A percentile compares a stretch with the other conserved stretches of the same genome.
Conservation (phyloP, 2,329 filamentous ascomycete species). For the Cladophialophora bantiana region DNA sequence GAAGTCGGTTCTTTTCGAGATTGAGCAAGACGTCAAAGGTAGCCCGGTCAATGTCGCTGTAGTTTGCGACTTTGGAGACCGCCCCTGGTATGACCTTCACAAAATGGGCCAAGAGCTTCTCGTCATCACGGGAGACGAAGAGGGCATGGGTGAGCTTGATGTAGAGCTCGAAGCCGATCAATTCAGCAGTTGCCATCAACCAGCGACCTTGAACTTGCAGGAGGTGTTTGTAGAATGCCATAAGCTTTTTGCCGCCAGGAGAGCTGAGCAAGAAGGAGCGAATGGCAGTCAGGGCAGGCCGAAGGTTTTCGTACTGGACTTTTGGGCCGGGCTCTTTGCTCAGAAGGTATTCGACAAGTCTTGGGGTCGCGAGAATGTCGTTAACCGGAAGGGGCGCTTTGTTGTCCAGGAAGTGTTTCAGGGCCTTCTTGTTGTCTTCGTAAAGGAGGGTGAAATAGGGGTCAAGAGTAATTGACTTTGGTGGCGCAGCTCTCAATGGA, state of each 20-base stretch:
- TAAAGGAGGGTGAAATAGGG: constrained; percentile 32
- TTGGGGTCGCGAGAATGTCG: constrained; percentile 12
- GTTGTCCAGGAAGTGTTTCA: constrained; percentile 26
- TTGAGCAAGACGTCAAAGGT: constrained; percentile 16
- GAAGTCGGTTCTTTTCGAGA: constrained; percentile 17
- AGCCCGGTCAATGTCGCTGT: constrained; percentile 2
- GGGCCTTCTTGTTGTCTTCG: constrained; percentile 27
- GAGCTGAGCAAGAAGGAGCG: constrained; percentile 27
- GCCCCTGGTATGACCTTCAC: constrained; percentile 25
- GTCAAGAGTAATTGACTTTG: constrained; percentile 24
- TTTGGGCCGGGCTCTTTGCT: constrained; percentile 30
- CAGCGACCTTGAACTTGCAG: constrained; percentile 31
- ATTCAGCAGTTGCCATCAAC: constrained; percentile 25
- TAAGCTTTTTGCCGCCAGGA: constrained; percentile 23
- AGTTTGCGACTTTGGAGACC: constrained; percentile 7
- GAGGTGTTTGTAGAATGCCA: constrained; percentile 28
- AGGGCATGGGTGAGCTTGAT: constrained; percentile 28
- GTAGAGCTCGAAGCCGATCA: constrained; percentile 26
- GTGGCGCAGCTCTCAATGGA: constrained; percentile 21
- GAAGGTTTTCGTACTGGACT: constrained; percentile 31
- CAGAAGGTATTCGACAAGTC: constrained; percentile 24
- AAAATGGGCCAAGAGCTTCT: constrained; percentile 21
- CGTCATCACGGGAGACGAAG: constrained; percentile 27
- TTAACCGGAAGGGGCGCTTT: constrained; percentile 24
- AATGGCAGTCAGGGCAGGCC: constrained; percentile 26